phyloP scores from a whole-genome alignment of 148 eudicot species.

The Chenopodium berlandieri region DNA sequence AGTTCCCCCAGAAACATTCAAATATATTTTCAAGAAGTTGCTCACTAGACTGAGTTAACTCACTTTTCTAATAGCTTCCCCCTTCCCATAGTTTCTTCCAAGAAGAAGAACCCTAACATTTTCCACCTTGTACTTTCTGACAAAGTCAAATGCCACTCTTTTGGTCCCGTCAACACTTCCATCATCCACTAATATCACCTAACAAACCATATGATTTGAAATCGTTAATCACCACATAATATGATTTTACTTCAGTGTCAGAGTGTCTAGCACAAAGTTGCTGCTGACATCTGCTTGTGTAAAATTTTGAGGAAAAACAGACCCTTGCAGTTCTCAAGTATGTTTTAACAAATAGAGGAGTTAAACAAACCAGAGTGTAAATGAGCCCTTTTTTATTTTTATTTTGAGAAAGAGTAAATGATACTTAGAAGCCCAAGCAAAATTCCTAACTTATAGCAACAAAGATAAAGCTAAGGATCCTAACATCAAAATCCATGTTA shows the following conservation, averaged over 20 bases:
- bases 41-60: conserved; percentile 41
- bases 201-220: conserved; percentile 17
- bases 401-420: neutral
- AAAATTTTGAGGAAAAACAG: neutral
- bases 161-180: conserved; percentile 91
- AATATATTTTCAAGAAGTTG: neutral
- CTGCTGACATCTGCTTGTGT: neutral
- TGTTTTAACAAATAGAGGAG: neutral
- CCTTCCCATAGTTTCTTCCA: conserved; percentile 93
- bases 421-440: conserved; percentile 1
- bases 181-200: conserved; percentile 95
- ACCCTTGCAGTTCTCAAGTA: neutral
- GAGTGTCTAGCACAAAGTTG: neutral
- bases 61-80: conserved; percentile 98
- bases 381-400: too few relatives aligned
- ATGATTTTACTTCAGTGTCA: neutral
- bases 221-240: conserved; percentile 2
- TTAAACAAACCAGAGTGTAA: neutral
- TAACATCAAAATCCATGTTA: neutral
- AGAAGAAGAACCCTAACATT: conserved; percentile 82
- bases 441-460: neutral
- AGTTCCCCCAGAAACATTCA: conserved; percentile 13
- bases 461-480: neutral
- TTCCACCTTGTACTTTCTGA: conserved; percentile 69
- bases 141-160: conserved; percentile 81